Base-by-base conservation (phyloP, 108 stramenopile genomes). In the Schizochytrium sp. region DNA sequence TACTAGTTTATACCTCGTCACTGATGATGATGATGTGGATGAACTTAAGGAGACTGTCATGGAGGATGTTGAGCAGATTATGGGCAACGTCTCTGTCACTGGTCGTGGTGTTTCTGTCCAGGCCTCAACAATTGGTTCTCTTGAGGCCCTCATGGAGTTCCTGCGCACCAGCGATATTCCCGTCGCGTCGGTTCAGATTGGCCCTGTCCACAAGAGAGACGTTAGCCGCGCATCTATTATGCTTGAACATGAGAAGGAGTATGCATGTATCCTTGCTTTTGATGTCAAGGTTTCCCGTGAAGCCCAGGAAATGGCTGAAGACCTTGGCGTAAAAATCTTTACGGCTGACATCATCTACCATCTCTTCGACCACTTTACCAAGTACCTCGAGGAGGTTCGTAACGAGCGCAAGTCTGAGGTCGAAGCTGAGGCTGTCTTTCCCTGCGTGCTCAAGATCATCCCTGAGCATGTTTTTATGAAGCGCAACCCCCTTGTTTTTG, bases 341-440 rank as follows among this genome's bases (percentile, higher is more conserved):
- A 98, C 98, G 4, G 99, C 99, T 40, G 99, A 99, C 89, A 99
- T 99, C 90, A 99, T 99, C 90, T 99, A 99, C 93, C 99, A 99
- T 92, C 93, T 99, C 72, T 98, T 98, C 88, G 98, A 98, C 92
- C 98, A 98, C 89, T 98, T 98, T 92, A 96, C 97, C 7, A 90
- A 95, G 41, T 97, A 97, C 90, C 96, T 97, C 95, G 96, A 96
- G 61, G 94, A 95, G 17, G 91, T 97, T 8, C 94, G 92, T 7
- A 95, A 95, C 69, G 94, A 93, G 57, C 90, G 95, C 91, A 92
- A 96, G 72, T 94, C 95, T 83, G 97, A 97, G 76, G 96, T 98
- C 19, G 92, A 93, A 60, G 95, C 92, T 61, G 87, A 90, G 40
- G 95, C 93, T 57, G 95, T 94, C 61, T 95, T 94, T 93, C 99